Percentiles rank a stretch among this genome's conserved stretches.
These are phyloP conservation scores for Leishmania lainsoni DNA, from an alignment of 208 protist genomes.

Conservation along the genomic window DNA sequence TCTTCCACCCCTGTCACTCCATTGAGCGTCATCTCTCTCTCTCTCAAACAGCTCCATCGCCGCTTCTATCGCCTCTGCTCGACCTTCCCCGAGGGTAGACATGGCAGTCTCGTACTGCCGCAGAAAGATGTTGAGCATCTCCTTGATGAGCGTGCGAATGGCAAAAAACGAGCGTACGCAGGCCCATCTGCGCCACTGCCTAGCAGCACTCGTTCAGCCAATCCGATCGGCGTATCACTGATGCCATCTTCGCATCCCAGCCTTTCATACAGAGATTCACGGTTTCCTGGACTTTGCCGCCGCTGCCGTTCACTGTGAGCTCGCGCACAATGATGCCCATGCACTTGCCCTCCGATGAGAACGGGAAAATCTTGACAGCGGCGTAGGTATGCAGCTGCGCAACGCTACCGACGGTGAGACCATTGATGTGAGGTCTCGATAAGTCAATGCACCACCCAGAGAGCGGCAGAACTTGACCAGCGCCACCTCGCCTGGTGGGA, in stretches of 20 bases:
- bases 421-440: conserved; percentile 54
- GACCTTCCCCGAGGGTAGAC: conserved; percentile 50
- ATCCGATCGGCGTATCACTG: conserved; percentile 85
- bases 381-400: conserved; percentile 68
- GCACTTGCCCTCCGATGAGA: conserved; percentile 97
- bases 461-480: conserved; percentile 95
- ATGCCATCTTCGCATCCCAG: conserved; percentile 93
- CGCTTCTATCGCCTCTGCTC: conserved; percentile 62
- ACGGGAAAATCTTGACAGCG: conserved; percentile 97
- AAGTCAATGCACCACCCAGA: conserved; percentile 65
- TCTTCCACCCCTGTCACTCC: conserved; percentile 98
- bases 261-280: conserved; percentile 96
- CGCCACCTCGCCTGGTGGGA: conserved; percentile 95
- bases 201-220: conserved; percentile 97
- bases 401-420: conserved; percentile 43
- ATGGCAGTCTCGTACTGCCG: conserved; percentile 57
- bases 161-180: conserved; percentile 96
- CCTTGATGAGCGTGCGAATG: conserved; percentile 69
- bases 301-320: conserved; percentile 1
- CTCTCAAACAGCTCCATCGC: conserved; percentile 83
- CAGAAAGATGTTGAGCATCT: conserved; percentile 89
- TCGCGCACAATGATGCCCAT: conserved; percentile 98
- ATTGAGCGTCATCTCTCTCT: conserved; percentile 92
- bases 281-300: conserved; percentile 7
- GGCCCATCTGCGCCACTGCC: conserved; percentile 96